These are phyloP conservation scores for Beta vulgaris DNA, from an alignment of 148 eudicot genomes.

Conservation along the genomic window DNA sequence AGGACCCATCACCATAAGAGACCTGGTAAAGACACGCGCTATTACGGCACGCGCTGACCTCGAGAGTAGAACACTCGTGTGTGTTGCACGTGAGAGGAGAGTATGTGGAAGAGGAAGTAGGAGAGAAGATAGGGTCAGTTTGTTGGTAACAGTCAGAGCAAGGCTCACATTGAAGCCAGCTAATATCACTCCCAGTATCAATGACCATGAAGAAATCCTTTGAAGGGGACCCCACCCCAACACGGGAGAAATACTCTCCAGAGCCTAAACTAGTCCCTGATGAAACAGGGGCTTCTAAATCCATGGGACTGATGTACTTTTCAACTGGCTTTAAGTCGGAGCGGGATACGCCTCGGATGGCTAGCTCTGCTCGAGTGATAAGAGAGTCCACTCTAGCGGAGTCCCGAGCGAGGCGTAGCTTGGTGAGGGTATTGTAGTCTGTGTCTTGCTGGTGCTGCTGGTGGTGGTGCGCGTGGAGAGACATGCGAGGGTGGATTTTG, in stretches of 20 bases:
- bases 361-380: slow-evolving; percentile 24
- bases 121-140: slow-evolving; percentile 59
- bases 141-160: slow-evolving; percentile 76
- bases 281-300: slow-evolving; percentile 43
- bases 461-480: slow-evolving; percentile 27
- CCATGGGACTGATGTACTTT: slow-evolving; percentile 14
- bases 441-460: no score
- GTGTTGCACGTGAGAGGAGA: slow-evolving; percentile 41
- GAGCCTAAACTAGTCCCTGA: slow-evolving; percentile 66
- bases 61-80: slow-evolving; percentile 44
- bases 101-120: slow-evolving; percentile 48
- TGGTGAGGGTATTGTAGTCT: slow-evolving; percentile 50
- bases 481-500: slow-evolving; percentile 50
- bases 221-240: slow-evolving; percentile 71
- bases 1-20: slow-evolving; percentile 89
- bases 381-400: slow-evolving; percentile 42
- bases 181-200: slow-evolving; percentile 83
- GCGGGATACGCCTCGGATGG: slow-evolving; percentile 24
- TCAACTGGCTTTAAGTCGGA: slow-evolving; percentile 33
- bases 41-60: slow-evolving; percentile 40
- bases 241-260: slow-evolving; percentile 80
- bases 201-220: slow-evolving; percentile 48
- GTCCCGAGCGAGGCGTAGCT: slow-evolving; percentile 70
- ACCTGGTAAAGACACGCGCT: slow-evolving; percentile 59
- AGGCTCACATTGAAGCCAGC: slow-evolving; percentile 80